Percentiles rank a stretch among this genome's conserved stretches.
These are phyloP conservation scores for Chrysosporium keratinophilum DNA, from an alignment of 2,329 filamentous ascomycete species.

Conservation along the genomic window DNA sequence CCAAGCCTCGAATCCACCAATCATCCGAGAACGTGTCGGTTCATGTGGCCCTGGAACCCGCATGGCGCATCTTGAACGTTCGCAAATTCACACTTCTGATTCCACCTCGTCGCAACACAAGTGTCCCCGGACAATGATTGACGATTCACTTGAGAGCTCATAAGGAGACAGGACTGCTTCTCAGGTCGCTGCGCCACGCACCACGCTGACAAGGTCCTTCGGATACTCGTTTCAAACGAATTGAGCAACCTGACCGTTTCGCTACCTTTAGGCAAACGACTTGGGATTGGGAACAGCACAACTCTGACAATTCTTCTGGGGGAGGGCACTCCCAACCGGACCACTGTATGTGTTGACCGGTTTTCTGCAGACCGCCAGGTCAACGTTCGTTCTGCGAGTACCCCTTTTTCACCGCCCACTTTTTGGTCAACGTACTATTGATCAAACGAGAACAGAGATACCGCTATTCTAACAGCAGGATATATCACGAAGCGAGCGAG, in stretches of 20 bases:
- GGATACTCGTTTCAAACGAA: background rate
- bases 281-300: background rate
- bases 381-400: background rate
- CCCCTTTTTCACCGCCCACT: too few species aligned
- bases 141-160: too few species aligned
- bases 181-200: background rate
- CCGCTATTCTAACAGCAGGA: too few species aligned
- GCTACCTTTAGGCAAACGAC: background rate
- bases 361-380: background rate
- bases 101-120: background rate
- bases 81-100: background rate
- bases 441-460: too few species aligned
- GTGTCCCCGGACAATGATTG: too few species aligned
- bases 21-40: slow-evolving; percentile 8
- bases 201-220: background rate
- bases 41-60: background rate
- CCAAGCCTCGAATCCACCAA: slow-evolving; percentile 2
- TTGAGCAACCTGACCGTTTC: background rate
- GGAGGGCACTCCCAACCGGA: background rate
- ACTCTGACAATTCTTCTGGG: background rate
- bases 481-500: too few species aligned
- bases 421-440: too few species aligned
- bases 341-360: background rate
- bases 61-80: background rate
- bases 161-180: too few species aligned